phyloP scores from a whole-genome alignment of 1,284 basidiomycete genomes.

The Fistulinella staudtii region DNA sequence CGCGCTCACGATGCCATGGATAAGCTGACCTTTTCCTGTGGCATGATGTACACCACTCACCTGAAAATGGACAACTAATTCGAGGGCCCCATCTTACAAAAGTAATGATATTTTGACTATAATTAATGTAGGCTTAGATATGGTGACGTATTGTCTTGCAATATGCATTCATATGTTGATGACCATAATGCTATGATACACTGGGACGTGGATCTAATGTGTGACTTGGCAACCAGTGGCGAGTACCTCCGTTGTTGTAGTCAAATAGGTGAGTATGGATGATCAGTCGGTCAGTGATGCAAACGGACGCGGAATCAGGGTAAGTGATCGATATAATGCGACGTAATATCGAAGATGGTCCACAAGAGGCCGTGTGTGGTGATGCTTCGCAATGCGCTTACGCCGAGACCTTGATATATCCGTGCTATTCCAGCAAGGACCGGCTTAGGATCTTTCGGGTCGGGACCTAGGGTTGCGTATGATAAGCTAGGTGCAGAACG shows the following conservation, averaged over 20 bases:
- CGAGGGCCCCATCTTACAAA: background rate
- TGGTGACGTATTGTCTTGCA: conserved; percentile 7
- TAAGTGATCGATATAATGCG: conserved; percentile 70
- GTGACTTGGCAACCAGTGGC: conserved; percentile 8
- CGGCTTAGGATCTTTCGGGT: conserved; percentile 68
- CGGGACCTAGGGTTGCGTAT: conserved; percentile 53
- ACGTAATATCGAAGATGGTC: conserved; percentile 78
- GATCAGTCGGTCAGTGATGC: conserved; percentile 9
- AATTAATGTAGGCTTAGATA: conserved; percentile 2
- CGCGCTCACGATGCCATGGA: conserved; percentile 14
- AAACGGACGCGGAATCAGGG: conserved; percentile 33
- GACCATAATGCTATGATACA: conserved; percentile 28
- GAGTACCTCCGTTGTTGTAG: conserved; percentile 3
- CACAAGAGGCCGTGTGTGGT: conserved; percentile 81
- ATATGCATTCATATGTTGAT: conserved; percentile 13
- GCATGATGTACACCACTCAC: conserved; percentile 8
- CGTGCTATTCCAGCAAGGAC: conserved; percentile 65
- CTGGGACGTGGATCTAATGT: conserved; percentile 19
- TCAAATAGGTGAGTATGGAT: conserved; percentile 14
- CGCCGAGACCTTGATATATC: conserved; percentile 83
- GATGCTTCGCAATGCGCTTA: conserved; percentile 77
- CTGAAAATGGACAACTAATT: background rate
- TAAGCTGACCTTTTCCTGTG: background rate
- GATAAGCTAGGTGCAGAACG: conserved; percentile 4
- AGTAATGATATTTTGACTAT: conserved; percentile 1